Evolutionary conservation across 2,329 filamentous ascomycete genomes (phyloP).

Genomic region (Pochonia chlamydosporia): DNA sequence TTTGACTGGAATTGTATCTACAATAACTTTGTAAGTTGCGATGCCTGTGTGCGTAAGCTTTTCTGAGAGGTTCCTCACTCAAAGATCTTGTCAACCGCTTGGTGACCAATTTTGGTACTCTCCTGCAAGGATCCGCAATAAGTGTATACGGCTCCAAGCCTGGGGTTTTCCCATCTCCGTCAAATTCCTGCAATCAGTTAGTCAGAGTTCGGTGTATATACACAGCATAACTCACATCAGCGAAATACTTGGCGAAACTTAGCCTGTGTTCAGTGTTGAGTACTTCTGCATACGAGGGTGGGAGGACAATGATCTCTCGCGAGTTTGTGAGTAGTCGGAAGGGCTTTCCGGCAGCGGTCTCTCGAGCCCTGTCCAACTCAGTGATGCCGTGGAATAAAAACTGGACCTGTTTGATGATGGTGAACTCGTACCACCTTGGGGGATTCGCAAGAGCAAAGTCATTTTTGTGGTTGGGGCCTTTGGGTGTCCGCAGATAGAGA

Average conservation of each 20-base stretch:
- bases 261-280: conserved; percentile 5
- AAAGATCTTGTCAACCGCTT: conserved; percentile 10
- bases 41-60: no score
- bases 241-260: conserved; percentile 10
- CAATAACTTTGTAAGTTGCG: background rate
- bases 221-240: conserved; percentile 4
- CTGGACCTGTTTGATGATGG: conserved; percentile 5
- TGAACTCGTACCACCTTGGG: conserved; percentile 9
- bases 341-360: conserved; percentile 1
- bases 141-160: conserved; percentile 10
- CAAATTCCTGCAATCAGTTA: conserved; percentile 5
- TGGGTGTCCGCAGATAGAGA: background rate
- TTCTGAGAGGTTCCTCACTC: background rate
- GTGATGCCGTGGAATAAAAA: conserved; percentile 8
- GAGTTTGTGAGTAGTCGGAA: conserved; percentile 11
- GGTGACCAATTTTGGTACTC: conserved; percentile 6
- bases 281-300: conserved; percentile 8
- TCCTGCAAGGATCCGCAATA: conserved; percentile 9
- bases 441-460: conserved; percentile 6
- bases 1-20: conserved; percentile 5
- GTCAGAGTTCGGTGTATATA: background rate
- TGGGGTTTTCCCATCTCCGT: conserved; percentile 10
- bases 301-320: conserved; percentile 10
- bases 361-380: conserved; percentile 7
- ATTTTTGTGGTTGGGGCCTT: background rate